Conservation (phyloP, 2,329 filamentous ascomycete genomes). For the Scedosporium dehoogii region DNA sequence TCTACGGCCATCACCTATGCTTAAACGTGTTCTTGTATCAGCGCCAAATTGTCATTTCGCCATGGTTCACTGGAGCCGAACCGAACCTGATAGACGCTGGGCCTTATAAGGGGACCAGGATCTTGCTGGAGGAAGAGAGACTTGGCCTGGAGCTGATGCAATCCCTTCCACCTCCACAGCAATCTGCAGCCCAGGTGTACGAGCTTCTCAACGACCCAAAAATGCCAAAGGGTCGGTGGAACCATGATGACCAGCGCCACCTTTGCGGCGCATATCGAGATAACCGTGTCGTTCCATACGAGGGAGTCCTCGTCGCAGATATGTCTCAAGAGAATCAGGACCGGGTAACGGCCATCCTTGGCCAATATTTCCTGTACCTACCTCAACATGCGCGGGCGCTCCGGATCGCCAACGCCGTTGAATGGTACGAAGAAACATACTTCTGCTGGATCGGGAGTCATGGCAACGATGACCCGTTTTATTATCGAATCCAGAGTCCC, state of each 20-base stretch:
- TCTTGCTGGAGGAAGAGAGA: conserved; percentile 54
- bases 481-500: conserved; percentile 68
- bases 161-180: conserved; percentile 35
- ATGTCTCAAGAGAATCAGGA: conserved; percentile 39
- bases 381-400: conserved; percentile 43
- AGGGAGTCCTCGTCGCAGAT: conserved; percentile 49
- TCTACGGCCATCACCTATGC: conserved; percentile 74
- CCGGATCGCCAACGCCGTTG: conserved; percentile 43
- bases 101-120: conserved; percentile 51
- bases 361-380: conserved; percentile 60
- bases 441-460: conserved; percentile 71
- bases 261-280: conserved; percentile 70
- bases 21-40: conserved; percentile 59
- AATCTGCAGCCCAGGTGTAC: conserved; percentile 45
- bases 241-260: conserved; percentile 71
- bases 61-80: conserved; percentile 73
- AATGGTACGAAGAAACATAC: conserved; percentile 59
- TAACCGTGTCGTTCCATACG: conserved; percentile 65
- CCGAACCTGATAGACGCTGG: conserved; percentile 65
- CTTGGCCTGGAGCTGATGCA: conserved; percentile 64
- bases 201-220: conserved; percentile 49
- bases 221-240: conserved; percentile 64
- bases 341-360: conserved; percentile 47
- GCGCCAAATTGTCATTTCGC: conserved; percentile 56
- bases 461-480: conserved; percentile 59